Base-by-base conservation (phyloP, 768 basidiomycete genomes). In the Russula abietina region DNA sequence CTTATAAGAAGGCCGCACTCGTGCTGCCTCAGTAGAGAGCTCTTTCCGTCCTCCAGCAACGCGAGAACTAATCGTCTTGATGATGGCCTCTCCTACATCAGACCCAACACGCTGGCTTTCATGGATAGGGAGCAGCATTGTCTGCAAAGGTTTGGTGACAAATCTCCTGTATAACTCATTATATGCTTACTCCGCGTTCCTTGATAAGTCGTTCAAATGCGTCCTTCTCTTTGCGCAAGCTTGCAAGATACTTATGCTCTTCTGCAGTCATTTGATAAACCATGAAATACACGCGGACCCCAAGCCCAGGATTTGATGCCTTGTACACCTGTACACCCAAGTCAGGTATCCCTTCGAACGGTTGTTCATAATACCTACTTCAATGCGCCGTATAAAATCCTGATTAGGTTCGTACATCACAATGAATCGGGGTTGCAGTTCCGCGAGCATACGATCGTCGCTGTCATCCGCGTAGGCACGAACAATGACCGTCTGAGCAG, bases 381-480 rank as follows among this genome's bases (percentile, higher is more conserved):
- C 95, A 28, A 99, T 80, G 1, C 97, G 82, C 30, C 97, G 80
- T 41, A 98, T 83, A 69, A 98, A 99, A 57, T 96, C 90, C 71
- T 93, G 87, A 69, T 86, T 90, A 2, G 96, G 94, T 70, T 99
- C 97, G 67, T 89, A 93, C 89, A 98, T 92, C 52, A 98, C 85
- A 57, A 99, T 87, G 71, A 94, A 98, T 65, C 87, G 84, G 2
- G 97, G 97, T 63, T 88, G 80, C 9, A 98, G 78, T 71, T 99
- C 96, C 46, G 84, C 81, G 36, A 99, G 77, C 55, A 98, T 76
- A 45, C 86, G 81, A 72, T 99, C 97, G 68, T 99, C 97, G 2
- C 89, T 84, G 70, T 98, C 97, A 51, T 94, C 94, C 0, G 89
- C 86, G 70, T 93, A 99, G 1, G 91, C 82, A 3, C 95, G 83